phyloP scores from a whole-genome alignment of 202 grass and related monocot species.

The Brachypodium distachyon region DNA sequence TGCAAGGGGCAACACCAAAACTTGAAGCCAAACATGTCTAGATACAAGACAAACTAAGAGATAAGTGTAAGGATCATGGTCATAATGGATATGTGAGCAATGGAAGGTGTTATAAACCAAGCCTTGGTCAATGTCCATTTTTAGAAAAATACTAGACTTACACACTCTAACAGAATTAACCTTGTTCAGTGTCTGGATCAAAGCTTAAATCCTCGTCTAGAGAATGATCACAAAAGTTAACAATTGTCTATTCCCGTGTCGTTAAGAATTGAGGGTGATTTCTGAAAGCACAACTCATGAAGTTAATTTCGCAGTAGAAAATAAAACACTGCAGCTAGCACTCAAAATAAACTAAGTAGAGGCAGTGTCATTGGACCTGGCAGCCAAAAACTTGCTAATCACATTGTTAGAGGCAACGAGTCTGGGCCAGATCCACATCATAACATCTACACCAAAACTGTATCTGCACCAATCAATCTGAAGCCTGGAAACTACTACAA shows the following conservation, averaged over 20 bases:
- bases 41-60: neutral
- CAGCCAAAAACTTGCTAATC: conserved; percentile 57
- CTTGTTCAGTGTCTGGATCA: conserved; percentile 39
- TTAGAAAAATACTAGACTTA: neutral
- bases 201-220: conserved; percentile 31
- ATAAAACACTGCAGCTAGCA: neutral
- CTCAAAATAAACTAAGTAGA: neutral
- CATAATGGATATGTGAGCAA: no score
- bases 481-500: no score
- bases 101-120: neutral
- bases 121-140: neutral
- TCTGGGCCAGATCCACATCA: no score
- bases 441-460: no score
- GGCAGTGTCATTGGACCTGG: conserved; percentile 34
- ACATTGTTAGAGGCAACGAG: no score
- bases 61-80: no score
- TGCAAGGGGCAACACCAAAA: neutral
- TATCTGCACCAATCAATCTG: no score
- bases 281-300: conserved; percentile 36
- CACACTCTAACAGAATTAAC: conserved; percentile 1
- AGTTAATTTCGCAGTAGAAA: neutral
- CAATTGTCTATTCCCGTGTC: conserved; percentile 28
- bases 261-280: conserved; percentile 11
- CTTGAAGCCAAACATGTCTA: neutral
- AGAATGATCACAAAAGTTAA: conserved; percentile 39